Conservation (phyloP, 805 yeast genomes). For the Saturnispora silvae region DNA sequence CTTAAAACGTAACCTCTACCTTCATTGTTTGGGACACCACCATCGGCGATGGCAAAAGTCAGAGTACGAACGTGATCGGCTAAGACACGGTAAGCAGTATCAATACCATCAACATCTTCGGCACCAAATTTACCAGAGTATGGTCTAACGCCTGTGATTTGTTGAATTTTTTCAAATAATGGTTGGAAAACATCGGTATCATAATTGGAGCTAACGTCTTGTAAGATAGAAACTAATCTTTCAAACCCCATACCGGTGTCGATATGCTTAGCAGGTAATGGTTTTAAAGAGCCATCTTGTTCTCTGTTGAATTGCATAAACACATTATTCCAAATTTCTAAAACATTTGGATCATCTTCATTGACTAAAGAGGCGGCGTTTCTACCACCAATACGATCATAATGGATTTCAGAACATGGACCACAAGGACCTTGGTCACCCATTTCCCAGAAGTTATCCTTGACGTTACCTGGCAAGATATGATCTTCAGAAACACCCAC, state of each 20-base stretch:
- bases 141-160: constrained; percentile 84
- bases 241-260: constrained; percentile 99
- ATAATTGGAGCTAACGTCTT: constrained; percentile 84
- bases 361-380: constrained; percentile 87
- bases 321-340: constrained; percentile 97
- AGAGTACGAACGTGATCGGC: constrained; percentile 98
- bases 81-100: constrained; percentile 94
- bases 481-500: constrained; percentile 89
- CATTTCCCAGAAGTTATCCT: constrained; percentile 99
- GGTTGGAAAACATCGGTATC: constrained; percentile 97
- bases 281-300: constrained; percentile 63
- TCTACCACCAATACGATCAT: constrained; percentile 97
- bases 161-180: constrained; percentile 74
- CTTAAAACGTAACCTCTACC: constrained; percentile 98
- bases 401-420: constrained; percentile 96
- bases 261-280: constrained; percentile 89
- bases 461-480: constrained; percentile 80
- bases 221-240: constrained; percentile 89
- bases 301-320: constrained; percentile 96
- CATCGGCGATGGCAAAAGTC: constrained; percentile 93
- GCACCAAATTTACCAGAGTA: constrained; percentile 89
- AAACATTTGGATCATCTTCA: constrained; percentile 94
- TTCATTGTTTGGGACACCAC: constrained; percentile 98
- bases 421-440: constrained; percentile 99
- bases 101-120: constrained; percentile 90